Conservation (phyloP, 1,139 yeast genomes). For the Starmera stellimalicola region DNA sequence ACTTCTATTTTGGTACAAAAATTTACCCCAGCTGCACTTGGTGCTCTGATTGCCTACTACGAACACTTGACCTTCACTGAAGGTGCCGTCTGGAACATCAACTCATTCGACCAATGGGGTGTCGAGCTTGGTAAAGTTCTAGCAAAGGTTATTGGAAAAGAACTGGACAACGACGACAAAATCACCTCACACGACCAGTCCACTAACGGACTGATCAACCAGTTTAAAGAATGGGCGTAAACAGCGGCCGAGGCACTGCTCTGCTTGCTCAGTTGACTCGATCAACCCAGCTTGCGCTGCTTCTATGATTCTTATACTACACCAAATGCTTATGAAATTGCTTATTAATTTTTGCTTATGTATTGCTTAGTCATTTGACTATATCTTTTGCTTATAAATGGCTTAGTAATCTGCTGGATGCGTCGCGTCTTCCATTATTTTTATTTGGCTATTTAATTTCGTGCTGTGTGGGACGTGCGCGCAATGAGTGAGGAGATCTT, state of each 20-base stretch:
- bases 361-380: background rate
- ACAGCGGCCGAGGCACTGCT: background rate
- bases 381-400: too few species aligned
- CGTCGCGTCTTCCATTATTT: too few species aligned
- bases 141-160: slow-evolving; percentile 91
- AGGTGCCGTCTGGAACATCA: slow-evolving; percentile 99
- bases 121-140: slow-evolving; percentile 97
- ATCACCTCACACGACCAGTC: slow-evolving; percentile 77
- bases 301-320: too few species aligned
- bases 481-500: too few species aligned
- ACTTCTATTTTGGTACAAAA: slow-evolving; percentile 92
- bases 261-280: too few species aligned
- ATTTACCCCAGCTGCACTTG: slow-evolving; percentile 92
- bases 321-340: background rate
- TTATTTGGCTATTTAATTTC: too few species aligned
- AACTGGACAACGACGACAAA: slow-evolving; percentile 53
- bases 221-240: slow-evolving; percentile 81
- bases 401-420: too few species aligned
- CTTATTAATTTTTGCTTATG: background rate
- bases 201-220: slow-evolving; percentile 87
- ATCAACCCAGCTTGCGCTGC: too few species aligned
- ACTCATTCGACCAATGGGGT: slow-evolving; percentile 99
- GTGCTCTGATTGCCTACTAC: slow-evolving; percentile 94
- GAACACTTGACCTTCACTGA: slow-evolving; percentile 96
- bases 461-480: too few species aligned